Evolutionary conservation across 2,329 filamentous ascomycete genomes (phyloP).

Genomic region (Botrytis galanthina): DNA sequence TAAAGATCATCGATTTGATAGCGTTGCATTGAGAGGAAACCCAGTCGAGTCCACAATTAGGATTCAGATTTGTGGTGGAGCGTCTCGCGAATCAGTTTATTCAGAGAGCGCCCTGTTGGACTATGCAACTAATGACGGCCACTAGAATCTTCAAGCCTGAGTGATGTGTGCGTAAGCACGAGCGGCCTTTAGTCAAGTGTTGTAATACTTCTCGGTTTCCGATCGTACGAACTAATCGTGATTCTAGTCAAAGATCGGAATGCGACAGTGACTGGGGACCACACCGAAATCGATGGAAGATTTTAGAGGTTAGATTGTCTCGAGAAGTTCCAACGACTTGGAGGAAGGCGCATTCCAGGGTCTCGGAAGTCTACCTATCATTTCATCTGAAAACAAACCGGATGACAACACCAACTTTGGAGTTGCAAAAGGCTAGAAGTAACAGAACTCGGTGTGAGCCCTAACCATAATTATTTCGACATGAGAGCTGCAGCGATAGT

Average conservation of each 20-base stretch:
- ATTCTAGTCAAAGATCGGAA: neutral
- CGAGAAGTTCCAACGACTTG: neutral
- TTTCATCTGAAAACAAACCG: neutral
- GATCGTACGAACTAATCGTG: neutral
- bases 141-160: constrained; percentile 3
- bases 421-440: neutral
- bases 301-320: neutral
- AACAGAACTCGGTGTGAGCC: neutral
- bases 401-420: neutral
- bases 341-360: neutral
- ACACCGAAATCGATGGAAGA: neutral
- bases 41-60: neutral
- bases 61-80: neutral
- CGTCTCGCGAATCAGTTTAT: neutral
- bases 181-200: neutral
- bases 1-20: neutral
- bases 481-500: neutral
- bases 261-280: neutral
- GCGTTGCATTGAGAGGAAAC: neutral
- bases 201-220: neutral
- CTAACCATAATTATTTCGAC: neutral
- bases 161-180: constrained; percentile 1
- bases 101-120: neutral
- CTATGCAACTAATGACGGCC: neutral
- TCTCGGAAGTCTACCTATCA: neutral